phyloP scores from a whole-genome alignment of 2,329 filamentous ascomycete genomes.

The Ceratocystis destructans region DNA sequence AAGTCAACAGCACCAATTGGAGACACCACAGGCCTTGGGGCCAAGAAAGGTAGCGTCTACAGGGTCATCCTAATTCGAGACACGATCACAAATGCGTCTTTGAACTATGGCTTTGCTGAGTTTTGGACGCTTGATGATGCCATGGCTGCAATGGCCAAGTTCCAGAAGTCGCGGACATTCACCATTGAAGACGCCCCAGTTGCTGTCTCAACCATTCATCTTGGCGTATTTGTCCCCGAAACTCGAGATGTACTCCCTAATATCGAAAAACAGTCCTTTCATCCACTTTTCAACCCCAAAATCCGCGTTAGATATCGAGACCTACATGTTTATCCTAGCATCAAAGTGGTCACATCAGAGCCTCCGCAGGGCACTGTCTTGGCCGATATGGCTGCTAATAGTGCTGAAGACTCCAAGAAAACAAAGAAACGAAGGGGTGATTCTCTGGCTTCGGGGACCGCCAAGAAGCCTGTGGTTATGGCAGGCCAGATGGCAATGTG shows the following conservation, averaged over 20 bases:
- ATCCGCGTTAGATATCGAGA: constrained; percentile 66
- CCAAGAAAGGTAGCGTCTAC: constrained; percentile 58
- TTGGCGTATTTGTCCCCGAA: constrained; percentile 71
- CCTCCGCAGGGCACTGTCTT: constrained; percentile 20
- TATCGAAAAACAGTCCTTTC: constrained; percentile 52
- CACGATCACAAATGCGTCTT: constrained; percentile 54
- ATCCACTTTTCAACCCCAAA: constrained; percentile 52
- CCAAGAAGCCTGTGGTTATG: constrained; percentile 31
- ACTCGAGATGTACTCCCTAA: constrained; percentile 42
- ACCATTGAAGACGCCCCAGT: constrained; percentile 64
- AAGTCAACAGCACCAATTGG: constrained; percentile 44
- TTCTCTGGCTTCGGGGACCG: constrained; percentile 22
- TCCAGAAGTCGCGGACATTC: constrained; percentile 58
- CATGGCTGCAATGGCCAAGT: constrained; percentile 57
- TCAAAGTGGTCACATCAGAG: constrained; percentile 44
- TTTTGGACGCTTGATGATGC: constrained; percentile 67
- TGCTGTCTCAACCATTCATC: constrained; percentile 60
- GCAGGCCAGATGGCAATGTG: constrained; percentile 33
- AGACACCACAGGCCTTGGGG: constrained; percentile 49
- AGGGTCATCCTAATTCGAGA: constrained; percentile 67
- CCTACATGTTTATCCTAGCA: constrained; percentile 55
- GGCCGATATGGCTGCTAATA: constrained; percentile 22
- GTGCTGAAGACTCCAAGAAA: constrained; percentile 27
- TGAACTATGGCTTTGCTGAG: constrained; percentile 73
- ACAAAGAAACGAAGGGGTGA: constrained; percentile 44